These are phyloP conservation scores for Yamadazyma dendronema DNA, from an alignment of 1,139 yeast genomes.

Conservation along the genomic window DNA sequence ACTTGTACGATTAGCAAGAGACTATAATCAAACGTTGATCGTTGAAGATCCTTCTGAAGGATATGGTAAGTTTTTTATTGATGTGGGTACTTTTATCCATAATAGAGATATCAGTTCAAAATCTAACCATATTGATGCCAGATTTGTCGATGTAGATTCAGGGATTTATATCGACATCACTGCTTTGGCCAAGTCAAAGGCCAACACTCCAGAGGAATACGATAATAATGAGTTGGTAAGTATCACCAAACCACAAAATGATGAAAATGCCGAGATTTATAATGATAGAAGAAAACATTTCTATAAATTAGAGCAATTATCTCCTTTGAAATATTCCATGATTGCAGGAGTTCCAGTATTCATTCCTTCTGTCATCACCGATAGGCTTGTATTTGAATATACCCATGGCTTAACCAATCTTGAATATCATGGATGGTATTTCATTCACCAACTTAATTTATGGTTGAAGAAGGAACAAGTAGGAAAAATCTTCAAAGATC, in stretches of 20 bases:
- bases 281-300: conserved; percentile 35
- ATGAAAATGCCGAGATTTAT: conserved; percentile 19
- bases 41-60: conserved; percentile 32
- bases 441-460: conserved; percentile 23
- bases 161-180: conserved; percentile 42
- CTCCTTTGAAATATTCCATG: conserved; percentile 32
- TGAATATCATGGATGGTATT: conserved; percentile 22
- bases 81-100: conserved; percentile 32
- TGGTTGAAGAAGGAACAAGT: conserved; percentile 25
- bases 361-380: conserved; percentile 26
- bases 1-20: conserved; percentile 23
- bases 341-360: conserved; percentile 34
- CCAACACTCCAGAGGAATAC: conserved; percentile 24
- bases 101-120: conserved; percentile 29
- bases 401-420: conserved; percentile 10
- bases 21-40: conserved; percentile 30
- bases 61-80: conserved; percentile 31
- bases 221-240: conserved; percentile 12
- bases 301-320: conserved; percentile 32
- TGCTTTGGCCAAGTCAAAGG: conserved; percentile 31
- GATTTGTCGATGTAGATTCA: conserved; percentile 40
- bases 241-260: conserved; percentile 13
- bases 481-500: conserved; percentile 7
- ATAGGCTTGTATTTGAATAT: conserved; percentile 29
- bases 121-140: conserved; percentile 38